Evolutionary conservation across 169 alveolate species (phyloP), one percentile per base, ranked within the genome.

Genomic region (Miamiensis avidus): DNA sequence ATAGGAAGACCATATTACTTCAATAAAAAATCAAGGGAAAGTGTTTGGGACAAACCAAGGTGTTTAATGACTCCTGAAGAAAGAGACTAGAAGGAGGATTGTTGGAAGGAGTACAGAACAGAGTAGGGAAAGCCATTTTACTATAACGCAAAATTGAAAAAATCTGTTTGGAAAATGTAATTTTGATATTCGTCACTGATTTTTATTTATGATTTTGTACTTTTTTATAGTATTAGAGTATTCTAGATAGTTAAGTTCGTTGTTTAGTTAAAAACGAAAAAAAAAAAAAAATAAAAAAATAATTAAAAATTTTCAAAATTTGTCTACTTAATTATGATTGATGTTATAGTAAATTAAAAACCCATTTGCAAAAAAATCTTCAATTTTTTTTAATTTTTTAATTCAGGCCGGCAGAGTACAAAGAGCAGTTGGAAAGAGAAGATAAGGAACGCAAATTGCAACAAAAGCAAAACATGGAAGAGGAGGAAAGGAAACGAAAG

Each of bases 381-480:
- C 69, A 49, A 49, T 49, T 11, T 49, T 49, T 49, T 49, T n/a
- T n/a, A n/a, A 49, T 49, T 11, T 49, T 49, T 11, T 20, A 49
- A 49, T 49, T 11, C 4, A 49, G 69, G 69, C 85, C 88, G 75
- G 88, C 82, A 79, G 89, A 89, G 27, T 89, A 82, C 33, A 89
- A 79, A 49, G 65, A n/a, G 31, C 64, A 34, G 29, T 49, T 31
- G 64, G 30, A 79, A 29, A 34, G 64, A 65, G 4, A 79, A 79
- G 84, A 69, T 6, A 74, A 49, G 64, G 73, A 30, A 78, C 73
- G 76, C 29, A 79, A 72, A 29, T 34, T 49, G 28, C 31, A 72
- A 29, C 76, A 79, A 31, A 25, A 79, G 29, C 30, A 79, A 79
- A 74, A 76, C 26, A 32, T 49, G 6, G 4, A 20, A 49, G 84